Percentiles rank a stretch among this genome's conserved stretches.
phyloP scores from a whole-genome alignment of 2,329 filamentous ascomycete species.

The Fusarium domesticum region DNA sequence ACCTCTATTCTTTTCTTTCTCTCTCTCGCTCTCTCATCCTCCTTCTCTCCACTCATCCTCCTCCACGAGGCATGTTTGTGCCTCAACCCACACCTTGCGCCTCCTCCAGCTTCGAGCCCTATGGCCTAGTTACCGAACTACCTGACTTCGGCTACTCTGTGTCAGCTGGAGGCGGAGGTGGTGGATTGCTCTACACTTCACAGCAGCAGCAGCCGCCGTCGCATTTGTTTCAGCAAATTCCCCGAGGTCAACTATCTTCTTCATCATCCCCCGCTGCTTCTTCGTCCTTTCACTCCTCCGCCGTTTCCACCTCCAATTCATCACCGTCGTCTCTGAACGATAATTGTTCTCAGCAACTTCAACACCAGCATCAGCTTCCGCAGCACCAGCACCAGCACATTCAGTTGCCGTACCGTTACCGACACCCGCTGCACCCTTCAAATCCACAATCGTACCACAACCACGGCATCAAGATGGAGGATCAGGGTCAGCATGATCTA shows the following conservation, averaged over 20 bases:
- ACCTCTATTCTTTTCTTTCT: constrained; percentile 10
- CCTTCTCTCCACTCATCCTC: constrained; percentile 7
- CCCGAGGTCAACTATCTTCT: constrained; percentile 15
- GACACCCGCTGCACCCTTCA: constrained; percentile 8
- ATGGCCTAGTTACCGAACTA: constrained; percentile 38
- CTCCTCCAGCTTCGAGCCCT: constrained; percentile 40
- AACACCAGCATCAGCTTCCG: constrained; percentile 19
- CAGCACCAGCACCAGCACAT: constrained; percentile 15
- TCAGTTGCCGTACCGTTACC: constrained; percentile 17
- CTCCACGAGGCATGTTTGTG: constrained; percentile 49
- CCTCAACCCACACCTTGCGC: constrained; percentile 50
- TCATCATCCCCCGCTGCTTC: constrained; percentile 14
- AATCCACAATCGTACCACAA: constrained; percentile 1
- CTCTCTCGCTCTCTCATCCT: constrained; percentile 9
- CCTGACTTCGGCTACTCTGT: constrained; percentile 27
- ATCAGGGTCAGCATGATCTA: constrained; percentile 42
- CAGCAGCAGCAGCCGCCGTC: constrained; percentile 13
- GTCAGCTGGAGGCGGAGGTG: constrained; percentile 28
- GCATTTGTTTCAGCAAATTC: constrained; percentile 14
- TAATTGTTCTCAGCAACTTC: constrained; percentile 9
- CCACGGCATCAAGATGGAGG: constrained; percentile 32
- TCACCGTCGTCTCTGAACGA: constrained; percentile 16
- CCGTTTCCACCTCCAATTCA: constrained; percentile 14
- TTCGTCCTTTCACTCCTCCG: constrained; percentile 18
- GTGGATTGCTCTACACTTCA: constrained; percentile 18